Percentiles rank a stretch among this genome's conserved stretches.
Evolutionary conservation across 2,329 filamentous ascomycete genomes (phyloP).

Genomic region (Fusarium mangiferae): DNA sequence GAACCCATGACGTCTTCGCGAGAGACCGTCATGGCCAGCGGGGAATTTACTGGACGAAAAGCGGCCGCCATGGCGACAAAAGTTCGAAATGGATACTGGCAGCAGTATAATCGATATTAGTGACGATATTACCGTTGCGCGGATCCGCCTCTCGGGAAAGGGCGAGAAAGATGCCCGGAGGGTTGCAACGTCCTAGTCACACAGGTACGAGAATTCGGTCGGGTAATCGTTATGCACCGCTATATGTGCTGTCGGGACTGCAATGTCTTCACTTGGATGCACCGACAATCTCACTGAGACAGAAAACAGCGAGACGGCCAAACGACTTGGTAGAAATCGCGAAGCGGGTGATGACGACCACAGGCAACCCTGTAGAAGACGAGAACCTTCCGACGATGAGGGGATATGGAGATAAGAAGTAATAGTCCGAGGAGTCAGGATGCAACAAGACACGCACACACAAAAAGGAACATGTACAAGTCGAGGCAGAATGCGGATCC

Average conservation of each 20-base stretch:
- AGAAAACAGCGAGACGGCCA: constrained; percentile 43
- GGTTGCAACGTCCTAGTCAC: constrained; percentile 30
- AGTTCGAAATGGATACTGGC: constrained; percentile 12
- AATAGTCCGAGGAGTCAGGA: constrained; percentile 19
- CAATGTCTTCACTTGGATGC: constrained; percentile 25
- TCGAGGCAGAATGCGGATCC: constrained; percentile 33
- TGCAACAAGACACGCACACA: constrained; percentile 9
- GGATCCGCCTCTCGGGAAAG: constrained; percentile 15
- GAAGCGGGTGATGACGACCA: constrained; percentile 38
- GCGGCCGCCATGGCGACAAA: constrained; percentile 58
- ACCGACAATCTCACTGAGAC: constrained; percentile 39
- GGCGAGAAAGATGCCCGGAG: constrained; percentile 19
- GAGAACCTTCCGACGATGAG: constrained; percentile 18
- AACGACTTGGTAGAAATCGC: constrained; percentile 24
- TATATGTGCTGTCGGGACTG: constrained; percentile 28
- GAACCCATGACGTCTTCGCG: constrained; percentile 52
- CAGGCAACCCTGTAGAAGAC: constrained; percentile 24
- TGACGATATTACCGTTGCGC: constrained; percentile 20
- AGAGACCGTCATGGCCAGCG: constrained; percentile 48
- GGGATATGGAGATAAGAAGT: constrained; percentile 39
- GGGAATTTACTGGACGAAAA: constrained; percentile 61
- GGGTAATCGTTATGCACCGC: constrained; percentile 25
- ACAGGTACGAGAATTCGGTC: constrained; percentile 35
- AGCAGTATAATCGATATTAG: constrained; percentile 15
- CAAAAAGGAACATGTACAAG: constrained; percentile 26